Evolutionary conservation across 1,284 basidiomycete genomes (phyloP).

Genomic region (Cryptococcus sp.): DNA sequence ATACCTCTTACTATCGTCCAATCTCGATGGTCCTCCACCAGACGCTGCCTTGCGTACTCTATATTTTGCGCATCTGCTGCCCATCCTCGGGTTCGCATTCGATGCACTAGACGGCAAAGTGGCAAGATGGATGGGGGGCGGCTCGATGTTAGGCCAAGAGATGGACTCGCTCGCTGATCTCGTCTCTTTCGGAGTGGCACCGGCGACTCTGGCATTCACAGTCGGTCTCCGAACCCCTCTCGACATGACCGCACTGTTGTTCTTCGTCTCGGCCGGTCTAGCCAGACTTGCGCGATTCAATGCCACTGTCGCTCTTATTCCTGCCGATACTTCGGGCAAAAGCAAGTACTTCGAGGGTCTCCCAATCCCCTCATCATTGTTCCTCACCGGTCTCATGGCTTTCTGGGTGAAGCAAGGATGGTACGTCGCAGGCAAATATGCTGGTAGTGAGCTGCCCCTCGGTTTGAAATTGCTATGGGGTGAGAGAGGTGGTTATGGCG

Average conservation of each 20-base stretch:
- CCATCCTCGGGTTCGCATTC: conserved; percentile 94
- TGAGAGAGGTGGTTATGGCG: conserved; percentile 67
- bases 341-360: conserved; percentile 95
- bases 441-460: conserved; percentile 60
- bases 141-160: conserved; percentile 97
- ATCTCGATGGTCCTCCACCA: conserved; percentile 54
- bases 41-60: conserved; percentile 54
- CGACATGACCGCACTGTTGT: conserved; percentile 81
- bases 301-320: conserved; percentile 92
- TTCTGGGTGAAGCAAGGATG: conserved; percentile 81
- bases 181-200: conserved; percentile 96
- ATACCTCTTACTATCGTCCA: conserved; percentile 79
- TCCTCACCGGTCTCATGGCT: conserved; percentile 75
- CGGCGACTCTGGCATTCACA: conserved; percentile 86
- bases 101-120: conserved; percentile 98
- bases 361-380: conserved; percentile 90
- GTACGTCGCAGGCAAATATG: conserved; percentile 58
- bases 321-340: conserved; percentile 84
- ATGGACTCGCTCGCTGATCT: conserved; percentile 95
- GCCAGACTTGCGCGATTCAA: conserved; percentile 97
- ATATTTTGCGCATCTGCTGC: conserved; percentile 82
- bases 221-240: conserved; percentile 87
- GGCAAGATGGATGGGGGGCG: conserved; percentile 92
- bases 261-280: conserved; percentile 93
- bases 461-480: conserved; percentile 75